Evolutionary conservation across 1,139 yeast species (phyloP).

Genomic region (Blastobotrys petasosporus): DNA sequence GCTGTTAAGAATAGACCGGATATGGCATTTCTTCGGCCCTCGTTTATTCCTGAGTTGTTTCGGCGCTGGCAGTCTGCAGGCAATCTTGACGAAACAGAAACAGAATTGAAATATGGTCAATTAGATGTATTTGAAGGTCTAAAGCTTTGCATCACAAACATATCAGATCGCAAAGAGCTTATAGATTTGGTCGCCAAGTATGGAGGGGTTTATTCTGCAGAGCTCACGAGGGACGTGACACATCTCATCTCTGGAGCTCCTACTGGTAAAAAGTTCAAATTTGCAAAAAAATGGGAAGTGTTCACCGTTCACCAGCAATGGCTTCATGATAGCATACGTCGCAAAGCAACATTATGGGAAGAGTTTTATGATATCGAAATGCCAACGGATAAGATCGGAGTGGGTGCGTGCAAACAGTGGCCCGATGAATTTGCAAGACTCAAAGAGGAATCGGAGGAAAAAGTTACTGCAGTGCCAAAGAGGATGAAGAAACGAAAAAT

Average conservation of each 20-base stretch:
- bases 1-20: conserved; percentile 57
- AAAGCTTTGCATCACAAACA: conserved; percentile 49
- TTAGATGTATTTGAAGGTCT: conserved; percentile 46
- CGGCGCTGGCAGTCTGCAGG: conserved; percentile 52
- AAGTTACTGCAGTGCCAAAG: neutral
- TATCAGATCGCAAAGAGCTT: conserved; percentile 35
- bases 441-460: conserved; percentile 3
- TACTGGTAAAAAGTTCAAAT: conserved; percentile 58
- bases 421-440: conserved; percentile 23
- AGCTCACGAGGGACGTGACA: conserved; percentile 47
- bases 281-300: conserved; percentile 61
- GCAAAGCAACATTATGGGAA: conserved; percentile 55
- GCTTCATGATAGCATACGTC: conserved; percentile 55
- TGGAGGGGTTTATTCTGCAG: conserved; percentile 58
- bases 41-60: conserved; percentile 43
- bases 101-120: conserved; percentile 26
- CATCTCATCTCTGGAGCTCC: conserved; percentile 42
- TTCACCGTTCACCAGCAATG: conserved; percentile 72
- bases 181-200: conserved; percentile 39
- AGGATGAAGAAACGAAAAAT: conserved; percentile 17
- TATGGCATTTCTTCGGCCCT: conserved; percentile 48
- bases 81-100: conserved; percentile 30
- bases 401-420: conserved; percentile 47
- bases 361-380: conserved; percentile 41
- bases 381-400: conserved; percentile 37